Evolutionary conservation across 2,329 filamentous ascomycete species (phyloP), one percentile per base, ranked within the genome.

Genomic region (Trichoderma hamatum): DNA sequence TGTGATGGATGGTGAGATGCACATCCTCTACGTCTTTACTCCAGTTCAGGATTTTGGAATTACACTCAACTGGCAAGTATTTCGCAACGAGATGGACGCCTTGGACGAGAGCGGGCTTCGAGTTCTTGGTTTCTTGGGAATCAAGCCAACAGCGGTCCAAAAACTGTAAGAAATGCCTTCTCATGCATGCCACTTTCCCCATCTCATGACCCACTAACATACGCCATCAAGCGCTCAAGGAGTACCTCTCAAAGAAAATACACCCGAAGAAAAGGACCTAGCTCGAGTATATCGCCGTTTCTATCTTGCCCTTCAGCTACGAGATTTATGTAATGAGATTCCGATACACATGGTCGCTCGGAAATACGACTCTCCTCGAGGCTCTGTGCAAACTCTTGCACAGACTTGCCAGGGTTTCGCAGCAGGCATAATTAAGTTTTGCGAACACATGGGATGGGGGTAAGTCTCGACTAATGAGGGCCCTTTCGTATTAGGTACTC

Each of bases 1-100:
- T 74, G 92, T 93, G 14, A 89, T 94, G 86, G 91, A 94, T 74
- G 89, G 90, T 4, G 92, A 94, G 71, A 90, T 94, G 88, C 92
- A 94, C 74, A 85, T 92, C 14, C 84, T 93, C 58, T 94, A 94
- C 76, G 89, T 88, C 46, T 93, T 94, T 72, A 93, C 92, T 0
- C 92, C 92, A 0, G 85, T 94, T 2, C 88, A 92, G 59, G 83
- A 86, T 59, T 80, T 82, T 30, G 81, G 80, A 1, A 79, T 84
- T 3, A 80, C 82, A 10, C 84, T 94, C 68, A 90, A 93, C 73
- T 94, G 92, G 92, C 86, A 86, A 64, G 85, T 89, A 0, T 93
- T 92, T 73, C 87, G 90, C 60, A 87, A 90, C 71, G 89, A 92
- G 76, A 85, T 94, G 78, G 90, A 93, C 70, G 74, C 78, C 2